Evolutionary conservation across 176 grass and related monocot species (phyloP).

Genomic region (Aegilops bicornis): DNA sequence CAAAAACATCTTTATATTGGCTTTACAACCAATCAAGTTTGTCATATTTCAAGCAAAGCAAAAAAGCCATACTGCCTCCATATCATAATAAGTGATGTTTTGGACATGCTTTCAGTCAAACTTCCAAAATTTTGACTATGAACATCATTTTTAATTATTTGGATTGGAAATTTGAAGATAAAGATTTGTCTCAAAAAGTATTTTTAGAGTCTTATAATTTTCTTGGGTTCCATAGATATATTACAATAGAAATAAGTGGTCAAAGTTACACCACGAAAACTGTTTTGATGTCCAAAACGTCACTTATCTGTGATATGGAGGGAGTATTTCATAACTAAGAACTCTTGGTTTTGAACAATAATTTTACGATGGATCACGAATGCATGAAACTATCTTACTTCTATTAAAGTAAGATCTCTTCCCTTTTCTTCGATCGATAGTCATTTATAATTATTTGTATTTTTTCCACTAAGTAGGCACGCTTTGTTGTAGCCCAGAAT

Average conservation of each 20-base stretch:
- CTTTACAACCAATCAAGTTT: neutral
- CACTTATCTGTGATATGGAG: neutral
- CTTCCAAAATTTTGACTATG: neutral
- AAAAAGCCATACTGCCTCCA: no score
- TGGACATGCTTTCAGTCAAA: neutral
- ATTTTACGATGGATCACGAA: conserved; percentile 5
- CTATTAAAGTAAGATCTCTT: neutral
- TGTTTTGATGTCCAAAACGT: neutral
- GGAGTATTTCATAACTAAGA: conserved; percentile 8
- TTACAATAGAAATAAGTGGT: neutral
- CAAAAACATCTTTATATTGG: neutral
- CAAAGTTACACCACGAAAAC: neutral
- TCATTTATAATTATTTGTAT: neutral
- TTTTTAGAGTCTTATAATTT: neutral
- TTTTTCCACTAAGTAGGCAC: neutral
- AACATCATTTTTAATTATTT: neutral
- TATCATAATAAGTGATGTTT: neutral
- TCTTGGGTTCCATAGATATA: neutral
- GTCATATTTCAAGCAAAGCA: neutral
- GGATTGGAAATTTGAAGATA: neutral
- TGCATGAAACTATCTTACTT: conserved; percentile 16
- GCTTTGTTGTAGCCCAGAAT: conserved; percentile 18
- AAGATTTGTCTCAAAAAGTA: neutral
- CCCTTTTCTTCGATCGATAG: neutral
- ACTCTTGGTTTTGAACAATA: conserved; percentile 2